Conservation (phyloP, 2,329 filamentous ascomycete species). For the Fusarium udum region DNA sequence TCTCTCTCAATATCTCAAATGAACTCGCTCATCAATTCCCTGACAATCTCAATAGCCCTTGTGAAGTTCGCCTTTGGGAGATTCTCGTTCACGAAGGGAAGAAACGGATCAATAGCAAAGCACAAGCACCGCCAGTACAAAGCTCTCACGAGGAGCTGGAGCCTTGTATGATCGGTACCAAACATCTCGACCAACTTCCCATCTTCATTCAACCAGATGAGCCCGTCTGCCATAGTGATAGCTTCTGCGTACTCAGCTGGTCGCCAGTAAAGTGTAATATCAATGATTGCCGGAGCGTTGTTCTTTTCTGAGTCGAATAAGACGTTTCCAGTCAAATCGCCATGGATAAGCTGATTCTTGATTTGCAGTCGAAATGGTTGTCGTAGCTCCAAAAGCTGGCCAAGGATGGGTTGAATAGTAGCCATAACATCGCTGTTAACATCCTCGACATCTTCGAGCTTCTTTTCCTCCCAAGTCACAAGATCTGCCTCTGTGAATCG, state of each 20-base stretch:
- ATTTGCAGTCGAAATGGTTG: neutral
- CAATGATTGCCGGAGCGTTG: neutral
- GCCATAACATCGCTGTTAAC: neutral
- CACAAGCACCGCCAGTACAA: constrained; percentile 20
- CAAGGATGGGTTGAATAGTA: neutral
- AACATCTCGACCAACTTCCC: neutral
- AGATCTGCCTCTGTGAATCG: constrained; percentile 12
- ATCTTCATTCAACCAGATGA: neutral
- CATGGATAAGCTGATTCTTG: constrained; percentile 6
- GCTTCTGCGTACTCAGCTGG: constrained; percentile 9
- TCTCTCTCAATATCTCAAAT: neutral
- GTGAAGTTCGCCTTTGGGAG: neutral
- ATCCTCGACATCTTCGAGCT: neutral
- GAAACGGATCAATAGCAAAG: constrained; percentile 13
- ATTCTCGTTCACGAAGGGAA: constrained; percentile 5
- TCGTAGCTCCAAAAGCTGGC: neutral
- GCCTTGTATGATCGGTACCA: neutral
- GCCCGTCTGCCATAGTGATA: constrained; percentile 9
- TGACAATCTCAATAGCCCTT: neutral
- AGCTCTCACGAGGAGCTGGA: constrained; percentile 8
- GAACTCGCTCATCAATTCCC: neutral
- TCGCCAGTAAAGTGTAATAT: constrained; percentile 16
- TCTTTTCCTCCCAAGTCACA: constrained; percentile 5
- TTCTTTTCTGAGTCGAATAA: neutral
- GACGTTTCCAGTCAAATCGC: constrained; percentile 14